Evolutionary conservation across 2,329 filamentous ascomycete species (phyloP).

Genomic region (Bipolaris oryzae): DNA sequence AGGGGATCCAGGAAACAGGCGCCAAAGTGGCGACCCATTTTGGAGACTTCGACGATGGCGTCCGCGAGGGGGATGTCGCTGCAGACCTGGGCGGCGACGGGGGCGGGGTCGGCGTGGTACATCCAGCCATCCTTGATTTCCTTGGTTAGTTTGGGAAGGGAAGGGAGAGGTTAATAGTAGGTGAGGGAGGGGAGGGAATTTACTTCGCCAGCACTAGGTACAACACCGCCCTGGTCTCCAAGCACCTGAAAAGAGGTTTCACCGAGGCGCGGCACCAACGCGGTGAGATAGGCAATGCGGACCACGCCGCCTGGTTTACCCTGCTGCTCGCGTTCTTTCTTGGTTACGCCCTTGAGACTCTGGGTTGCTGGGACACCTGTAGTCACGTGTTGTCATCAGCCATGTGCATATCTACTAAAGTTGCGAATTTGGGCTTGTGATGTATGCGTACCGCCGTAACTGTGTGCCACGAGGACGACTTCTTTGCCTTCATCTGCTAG

Average conservation of each 20-base stretch:
- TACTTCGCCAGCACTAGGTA: conserved; percentile 19
- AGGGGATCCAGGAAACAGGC: conserved; percentile 44
- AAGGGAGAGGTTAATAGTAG: not conserved
- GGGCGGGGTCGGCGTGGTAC: conserved; percentile 9
- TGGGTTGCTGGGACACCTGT: conserved; percentile 33
- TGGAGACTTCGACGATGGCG: conserved; percentile 18
- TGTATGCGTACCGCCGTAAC: conserved; percentile 41
- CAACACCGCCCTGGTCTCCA: not conserved
- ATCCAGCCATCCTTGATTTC: conserved; percentile 23
- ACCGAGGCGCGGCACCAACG: conserved; percentile 25
- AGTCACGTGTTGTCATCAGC: not conserved
- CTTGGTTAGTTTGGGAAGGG: not conserved
- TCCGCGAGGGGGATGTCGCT: conserved; percentile 22
- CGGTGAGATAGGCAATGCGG: conserved; percentile 29
- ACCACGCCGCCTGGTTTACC: conserved; percentile 43
- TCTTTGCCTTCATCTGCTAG: conserved; percentile 44
- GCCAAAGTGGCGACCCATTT: conserved; percentile 42
- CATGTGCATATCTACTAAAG: not conserved
- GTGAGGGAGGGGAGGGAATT: not conserved
- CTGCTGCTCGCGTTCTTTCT: conserved; percentile 30
- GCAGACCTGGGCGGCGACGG: conserved; percentile 21
- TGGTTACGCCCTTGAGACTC: conserved; percentile 34
- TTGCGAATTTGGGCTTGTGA: not conserved
- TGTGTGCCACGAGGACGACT: conserved; percentile 47
- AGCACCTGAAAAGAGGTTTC: conserved; percentile 6